These are phyloP conservation scores for Tricholoma furcatifolium DNA, from an alignment of 768 basidiomycete genomes.

Conservation along the genomic window DNA sequence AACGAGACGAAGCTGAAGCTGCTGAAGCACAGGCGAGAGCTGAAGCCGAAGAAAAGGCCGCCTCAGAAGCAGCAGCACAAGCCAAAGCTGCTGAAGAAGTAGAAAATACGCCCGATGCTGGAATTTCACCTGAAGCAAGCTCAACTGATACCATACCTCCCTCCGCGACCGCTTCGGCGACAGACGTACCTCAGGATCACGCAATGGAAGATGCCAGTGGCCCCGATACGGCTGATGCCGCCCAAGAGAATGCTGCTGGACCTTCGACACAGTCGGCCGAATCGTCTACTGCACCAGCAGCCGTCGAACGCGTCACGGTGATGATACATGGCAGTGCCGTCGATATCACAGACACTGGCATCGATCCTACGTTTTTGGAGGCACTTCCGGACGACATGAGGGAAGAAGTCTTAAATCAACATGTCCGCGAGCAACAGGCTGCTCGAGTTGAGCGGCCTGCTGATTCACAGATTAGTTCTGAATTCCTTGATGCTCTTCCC, in stretches of 20 bases:
- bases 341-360: constrained; percentile 98
- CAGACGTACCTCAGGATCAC: constrained; percentile 23
- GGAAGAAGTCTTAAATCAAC: constrained; percentile 96
- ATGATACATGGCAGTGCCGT: constrained; percentile 89
- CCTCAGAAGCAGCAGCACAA: constrained; percentile 21
- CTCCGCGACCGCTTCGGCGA: constrained; percentile 8
- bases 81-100: constrained; percentile 38
- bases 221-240: constrained; percentile 3
- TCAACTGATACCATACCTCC: constrained; percentile 17
- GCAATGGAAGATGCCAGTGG: constrained; percentile 32
- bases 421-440: constrained; percentile 88
- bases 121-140: constrained; percentile 30
- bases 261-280: constrained; percentile 19
- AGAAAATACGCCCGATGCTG: constrained; percentile 27
- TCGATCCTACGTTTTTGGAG: constrained; percentile 97
- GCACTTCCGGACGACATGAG: constrained; percentile 98
- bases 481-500: constrained; percentile 95
- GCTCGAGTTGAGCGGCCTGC: constrained; percentile 70
- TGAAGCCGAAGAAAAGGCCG: constrained; percentile 30
- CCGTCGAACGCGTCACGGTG: constrained; percentile 75
- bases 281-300: constrained; percentile 24
- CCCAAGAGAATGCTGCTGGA: constrained; percentile 39
- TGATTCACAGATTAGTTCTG: constrained; percentile 88
- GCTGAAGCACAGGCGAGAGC: constrained; percentile 27
- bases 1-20: constrained; percentile 40